These are phyloP conservation scores for Trichoderma harzianum DNA, from an alignment of 2,329 filamentous ascomycete genomes.

Conservation along the genomic window DNA sequence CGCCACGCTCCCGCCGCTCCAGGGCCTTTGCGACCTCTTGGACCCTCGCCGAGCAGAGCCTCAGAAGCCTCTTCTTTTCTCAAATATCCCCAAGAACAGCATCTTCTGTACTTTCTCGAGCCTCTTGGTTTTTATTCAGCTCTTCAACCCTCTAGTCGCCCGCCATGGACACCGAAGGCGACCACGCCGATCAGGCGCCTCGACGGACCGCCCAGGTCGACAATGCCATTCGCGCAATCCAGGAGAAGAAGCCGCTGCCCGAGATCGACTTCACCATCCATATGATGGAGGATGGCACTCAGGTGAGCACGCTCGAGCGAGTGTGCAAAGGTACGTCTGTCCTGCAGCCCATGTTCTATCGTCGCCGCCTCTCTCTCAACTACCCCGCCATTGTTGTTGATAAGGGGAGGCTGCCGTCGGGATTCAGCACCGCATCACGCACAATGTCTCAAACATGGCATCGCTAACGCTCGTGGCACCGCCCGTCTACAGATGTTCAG, in stretches of 20 bases:
- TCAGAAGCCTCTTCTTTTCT: neutral
- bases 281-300: slow-evolving; percentile 94
- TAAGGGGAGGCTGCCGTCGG: neutral
- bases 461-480: slow-evolving; percentile 20
- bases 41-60: slow-evolving; percentile 6
- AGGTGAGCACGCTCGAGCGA: slow-evolving; percentile 92
- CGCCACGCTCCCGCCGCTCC: slow-evolving; percentile 3
- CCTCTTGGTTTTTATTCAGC: neutral
- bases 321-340: slow-evolving; percentile 89
- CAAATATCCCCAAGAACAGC: neutral
- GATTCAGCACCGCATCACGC: neutral
- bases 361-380: neutral
- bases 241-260: slow-evolving; percentile 90
- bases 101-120: neutral
- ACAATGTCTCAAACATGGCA: neutral
- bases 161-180: slow-evolving; percentile 51
- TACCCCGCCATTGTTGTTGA: slow-evolving; percentile 19
- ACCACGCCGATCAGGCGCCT: slow-evolving; percentile 31
- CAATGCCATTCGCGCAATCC: slow-evolving; percentile 87
- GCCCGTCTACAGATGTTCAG: slow-evolving; percentile 74
- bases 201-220: slow-evolving; percentile 66
- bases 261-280: slow-evolving; percentile 99
- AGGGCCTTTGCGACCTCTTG: slow-evolving; percentile 6
- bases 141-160: slow-evolving; percentile 20
- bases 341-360: neutral